Base-by-base conservation (phyloP, 2,329 filamentous ascomycete species). In the Fusarium mexicanum region DNA sequence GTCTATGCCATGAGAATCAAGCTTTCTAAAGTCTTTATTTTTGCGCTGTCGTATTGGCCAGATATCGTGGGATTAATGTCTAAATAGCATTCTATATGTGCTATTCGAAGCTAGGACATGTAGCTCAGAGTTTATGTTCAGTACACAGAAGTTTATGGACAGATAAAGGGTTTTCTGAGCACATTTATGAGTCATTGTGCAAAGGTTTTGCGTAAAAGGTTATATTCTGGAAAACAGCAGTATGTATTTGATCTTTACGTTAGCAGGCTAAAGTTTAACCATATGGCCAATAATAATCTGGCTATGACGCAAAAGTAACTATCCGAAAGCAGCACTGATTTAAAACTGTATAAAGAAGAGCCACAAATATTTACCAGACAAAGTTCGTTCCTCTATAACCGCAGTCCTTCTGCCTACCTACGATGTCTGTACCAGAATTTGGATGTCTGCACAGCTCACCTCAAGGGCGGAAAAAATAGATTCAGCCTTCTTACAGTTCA, bases 351-450 rank as follows among this genome's bases (percentile, higher is more conserved):
- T 10, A 8, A 24, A 33, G 29, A 17, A 8, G 1, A 24, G 2
- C 17, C 8, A 24, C 8, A 24, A 35, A 33, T 1, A 18, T 24
- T 1, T 12, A 14, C 8, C 6, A 24, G 22, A 5, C 3, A 51
- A n/a, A 33, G 1, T 14, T 35, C 4, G 12, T 14, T 24, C 31
- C 17, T 51, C 17, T 2, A 12, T 0, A 2, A 8, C 6, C 8
- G 0, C 0, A 12, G 3, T 20, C 4, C 11, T 24, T 33, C 1
- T 4, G 1, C 29, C 22, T 18, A 10, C 22, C 16, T 33, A 14
- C 5, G 4, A 35, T 51, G 3, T 12, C 22, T 24, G 8, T 20
- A 24, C 4, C 12, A 14, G 29, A 51, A 24, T 5, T 24, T 35
- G 8, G 12, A 24, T 35, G 4, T 48, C 26, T 22, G 3, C 22